phyloP scores from a whole-genome alignment of 257 asterid species.

The Solanum pennellii region DNA sequence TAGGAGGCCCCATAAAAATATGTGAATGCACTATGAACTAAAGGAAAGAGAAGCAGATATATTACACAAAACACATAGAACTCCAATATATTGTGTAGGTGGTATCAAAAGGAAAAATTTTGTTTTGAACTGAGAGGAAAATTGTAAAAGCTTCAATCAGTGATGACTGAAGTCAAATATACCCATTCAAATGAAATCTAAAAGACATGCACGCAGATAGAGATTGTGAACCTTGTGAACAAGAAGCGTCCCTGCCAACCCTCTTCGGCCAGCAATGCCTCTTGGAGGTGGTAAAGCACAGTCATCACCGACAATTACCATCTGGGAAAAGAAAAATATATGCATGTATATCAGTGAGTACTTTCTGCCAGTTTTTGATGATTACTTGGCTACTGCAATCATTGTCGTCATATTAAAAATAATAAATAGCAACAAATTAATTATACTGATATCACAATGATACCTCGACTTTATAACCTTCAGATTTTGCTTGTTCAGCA shows the following conservation, averaged over 20 bases:
- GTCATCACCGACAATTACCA: conserved; percentile 98
- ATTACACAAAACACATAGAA: neutral
- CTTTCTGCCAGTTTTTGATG: neutral
- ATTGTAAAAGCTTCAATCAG: neutral
- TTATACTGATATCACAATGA: neutral
- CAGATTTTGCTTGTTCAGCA: conserved; percentile 95
- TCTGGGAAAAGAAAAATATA: conserved; percentile 21
- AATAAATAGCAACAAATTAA: neutral
- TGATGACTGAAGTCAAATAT: neutral
- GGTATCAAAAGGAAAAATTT: neutral
- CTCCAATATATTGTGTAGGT: neutral
- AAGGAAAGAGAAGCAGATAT: neutral
- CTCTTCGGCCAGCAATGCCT: conserved; percentile 99
- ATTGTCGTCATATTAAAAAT: neutral
- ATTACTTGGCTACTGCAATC: neutral
- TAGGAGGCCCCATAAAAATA: neutral
- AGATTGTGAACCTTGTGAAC: conserved; percentile 67
- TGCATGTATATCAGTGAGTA: neutral
- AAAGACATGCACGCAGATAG: conserved; percentile 1
- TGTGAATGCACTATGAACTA: neutral
- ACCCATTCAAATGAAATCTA: neutral
- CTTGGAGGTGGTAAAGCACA: conserved; percentile 99
- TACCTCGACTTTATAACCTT: conserved; percentile 96
- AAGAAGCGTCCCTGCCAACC: conserved; percentile 93
- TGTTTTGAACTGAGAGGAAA: neutral